Evolutionary conservation across 805 yeast genomes (phyloP), one percentile per base, ranked within the genome.

Genomic region (Hanseniaspora meyeri): DNA sequence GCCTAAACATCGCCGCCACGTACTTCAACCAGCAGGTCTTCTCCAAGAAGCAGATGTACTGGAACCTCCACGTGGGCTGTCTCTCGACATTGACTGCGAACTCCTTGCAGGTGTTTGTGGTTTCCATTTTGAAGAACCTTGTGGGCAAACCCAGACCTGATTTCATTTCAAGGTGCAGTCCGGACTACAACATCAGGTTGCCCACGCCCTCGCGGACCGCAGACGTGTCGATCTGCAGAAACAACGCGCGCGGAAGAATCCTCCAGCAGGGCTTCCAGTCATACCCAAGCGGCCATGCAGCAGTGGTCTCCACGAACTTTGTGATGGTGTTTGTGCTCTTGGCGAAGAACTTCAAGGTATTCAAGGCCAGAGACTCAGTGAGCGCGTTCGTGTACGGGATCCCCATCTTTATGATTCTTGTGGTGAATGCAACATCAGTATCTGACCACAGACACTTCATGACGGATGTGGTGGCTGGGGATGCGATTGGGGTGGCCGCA

Each of bases 281-380:
- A 16, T 56, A 49, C 34, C 58, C 58, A 3, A 56, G 58, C 46
- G 58, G 58, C 1, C 53, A 54, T 39, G 58, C 58, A 12, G 55
- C 58, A 12, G 54, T 50, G 9, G 47, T 55, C 9, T 56, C 54
- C 17, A 38, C 58, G 1, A 56, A 56, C 34, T 47, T 56, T 17
- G 46, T 54, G 27, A 24, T 56, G 32, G 14, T 56, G 19, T 46
- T 50, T 24, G 43, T 56, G 39, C 20, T 46, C 19, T 9, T 56
- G 10, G 31, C 54, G 34, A 45, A 49, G 19, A 43, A 54, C 16
- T n/a, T 56, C n/a, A 51, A 56, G n/a, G 40, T 56, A 4, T 50
- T 46, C 37, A 43, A 50, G 31, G 37, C 52, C 29, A 49, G 49
- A 11, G 51, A 56, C 36, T 56, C 58, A 8, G 19, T 56, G 11